These are phyloP conservation scores for Colletotrichum sp. DNA, from an alignment of 2,329 filamentous ascomycete genomes.

Conservation along the genomic window DNA sequence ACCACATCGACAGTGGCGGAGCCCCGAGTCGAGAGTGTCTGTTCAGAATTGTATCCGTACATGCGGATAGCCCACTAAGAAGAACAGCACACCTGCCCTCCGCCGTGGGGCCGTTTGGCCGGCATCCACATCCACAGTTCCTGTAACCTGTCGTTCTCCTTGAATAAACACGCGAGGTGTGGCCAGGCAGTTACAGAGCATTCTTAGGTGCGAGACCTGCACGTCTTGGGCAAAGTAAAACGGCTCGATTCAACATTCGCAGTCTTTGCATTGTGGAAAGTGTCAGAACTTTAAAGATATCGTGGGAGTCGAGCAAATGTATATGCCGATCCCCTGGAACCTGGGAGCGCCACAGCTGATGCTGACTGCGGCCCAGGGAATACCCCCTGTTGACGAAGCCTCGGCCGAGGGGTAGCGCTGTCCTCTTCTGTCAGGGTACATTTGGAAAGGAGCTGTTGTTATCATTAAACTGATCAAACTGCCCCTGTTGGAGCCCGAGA, in stretches of 20 bases:
- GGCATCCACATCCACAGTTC: neutral
- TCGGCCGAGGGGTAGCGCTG: neutral
- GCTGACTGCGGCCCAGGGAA: neutral
- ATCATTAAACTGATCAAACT: neutral
- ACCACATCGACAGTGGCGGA: neutral
- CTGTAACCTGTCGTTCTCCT: neutral
- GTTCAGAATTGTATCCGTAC: neutral
- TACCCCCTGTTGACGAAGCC: neutral
- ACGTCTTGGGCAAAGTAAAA: neutral
- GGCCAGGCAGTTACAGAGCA: neutral
- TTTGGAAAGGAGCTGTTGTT: neutral
- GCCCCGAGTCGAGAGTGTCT: neutral
- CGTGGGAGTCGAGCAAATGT: neutral
- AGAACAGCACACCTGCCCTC: neutral
- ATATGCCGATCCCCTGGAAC: neutral
- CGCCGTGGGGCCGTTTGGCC: neutral
- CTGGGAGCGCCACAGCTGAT: neutral
- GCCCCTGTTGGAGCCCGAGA: neutral
- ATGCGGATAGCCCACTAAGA: neutral
- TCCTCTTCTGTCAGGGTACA: neutral
- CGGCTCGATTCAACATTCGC: neutral
- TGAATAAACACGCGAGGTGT: neutral
- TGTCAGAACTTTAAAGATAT: conserved; percentile 15
- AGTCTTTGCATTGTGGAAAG: neutral
- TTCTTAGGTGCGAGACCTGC: neutral